Conservation (phyloP, 208 protist species). For the Acanthamoeba polyphaga region DNA sequence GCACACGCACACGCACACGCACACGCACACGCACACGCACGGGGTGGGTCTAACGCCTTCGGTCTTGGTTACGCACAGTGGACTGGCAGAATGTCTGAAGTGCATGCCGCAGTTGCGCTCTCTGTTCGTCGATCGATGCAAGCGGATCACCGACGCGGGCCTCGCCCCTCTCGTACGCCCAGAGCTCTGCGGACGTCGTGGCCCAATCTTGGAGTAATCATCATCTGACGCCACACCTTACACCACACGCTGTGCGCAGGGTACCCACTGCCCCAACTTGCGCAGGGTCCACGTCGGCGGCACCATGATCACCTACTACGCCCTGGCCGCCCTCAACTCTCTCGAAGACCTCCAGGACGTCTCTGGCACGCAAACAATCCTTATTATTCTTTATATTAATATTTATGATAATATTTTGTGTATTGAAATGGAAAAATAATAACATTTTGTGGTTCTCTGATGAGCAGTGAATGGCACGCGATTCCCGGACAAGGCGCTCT, state of each 20-base stretch:
- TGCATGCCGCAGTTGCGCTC: constrained; percentile 48
- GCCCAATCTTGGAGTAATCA: background rate
- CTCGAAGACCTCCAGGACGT: constrained; percentile 32
- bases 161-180: constrained; percentile 2
- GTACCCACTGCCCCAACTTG: constrained; percentile 30
- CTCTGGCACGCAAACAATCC: background rate
- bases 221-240: background rate
- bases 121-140: constrained; percentile 50
- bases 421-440: no score
- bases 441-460: no score
- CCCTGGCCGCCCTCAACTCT: background rate
- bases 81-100: constrained; percentile 28
- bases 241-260: background rate
- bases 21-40: background rate
- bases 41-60: background rate
- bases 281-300: constrained; percentile 12
- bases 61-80: background rate
- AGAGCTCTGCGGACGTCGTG: background rate
- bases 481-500: constrained; percentile 17
- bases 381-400: no score
- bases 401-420: no score
- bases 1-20: background rate
- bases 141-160: constrained; percentile 54
- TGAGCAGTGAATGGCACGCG: constrained; percentile 31
- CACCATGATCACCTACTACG: constrained; percentile 40